Percentiles rank a stretch among this genome's conserved stretches.
These are phyloP conservation scores for Hippophae tibetana DNA, from an alignment of 306 rosid genomes.

Conservation along the genomic window DNA sequence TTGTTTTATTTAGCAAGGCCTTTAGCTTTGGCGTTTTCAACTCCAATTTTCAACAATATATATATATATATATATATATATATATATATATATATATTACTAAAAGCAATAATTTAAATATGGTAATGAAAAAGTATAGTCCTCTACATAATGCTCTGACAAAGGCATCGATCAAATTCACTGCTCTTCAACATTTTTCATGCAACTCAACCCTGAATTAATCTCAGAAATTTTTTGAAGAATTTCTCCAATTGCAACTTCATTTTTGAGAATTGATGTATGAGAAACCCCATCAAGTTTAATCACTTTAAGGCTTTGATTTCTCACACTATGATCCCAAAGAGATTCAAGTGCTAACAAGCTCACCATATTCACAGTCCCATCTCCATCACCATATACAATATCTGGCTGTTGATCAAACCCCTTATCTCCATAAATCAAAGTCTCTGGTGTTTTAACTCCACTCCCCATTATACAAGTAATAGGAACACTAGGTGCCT, in stretches of 20 bases:
- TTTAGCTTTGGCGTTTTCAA: too few relatives aligned
- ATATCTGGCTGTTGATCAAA: conserved; percentile 62
- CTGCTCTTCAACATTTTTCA: too few relatives aligned
- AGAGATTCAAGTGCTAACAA: conserved; percentile 49
- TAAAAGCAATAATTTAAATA: too few relatives aligned
- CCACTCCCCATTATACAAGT: conserved; percentile 66
- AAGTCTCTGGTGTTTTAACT: conserved; percentile 48
- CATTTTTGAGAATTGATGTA: conserved; percentile 40
- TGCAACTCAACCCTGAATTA: conserved; percentile 28
- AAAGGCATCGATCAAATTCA: too few relatives aligned
- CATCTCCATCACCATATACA: conserved; percentile 73
- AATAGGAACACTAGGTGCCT: conserved; percentile 54
- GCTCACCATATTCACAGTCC: conserved; percentile 77
- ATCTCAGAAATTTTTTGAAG: conserved; percentile 31
- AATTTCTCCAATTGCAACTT: conserved; percentile 41
- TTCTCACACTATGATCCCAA: conserved; percentile 36
- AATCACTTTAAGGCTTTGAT: conserved; percentile 42
- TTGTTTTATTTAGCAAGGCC: too few relatives aligned
- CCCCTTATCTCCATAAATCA: conserved; percentile 40
- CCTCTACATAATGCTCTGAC: too few relatives aligned
- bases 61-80: too few relatives aligned
- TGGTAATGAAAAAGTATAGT: too few relatives aligned
- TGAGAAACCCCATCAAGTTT: conserved; percentile 53
- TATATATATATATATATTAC: too few relatives aligned
- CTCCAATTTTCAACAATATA: too few relatives aligned